Conservation (phyloP, 306 rosid genomes). For the Bauhinia variegata region DNA sequence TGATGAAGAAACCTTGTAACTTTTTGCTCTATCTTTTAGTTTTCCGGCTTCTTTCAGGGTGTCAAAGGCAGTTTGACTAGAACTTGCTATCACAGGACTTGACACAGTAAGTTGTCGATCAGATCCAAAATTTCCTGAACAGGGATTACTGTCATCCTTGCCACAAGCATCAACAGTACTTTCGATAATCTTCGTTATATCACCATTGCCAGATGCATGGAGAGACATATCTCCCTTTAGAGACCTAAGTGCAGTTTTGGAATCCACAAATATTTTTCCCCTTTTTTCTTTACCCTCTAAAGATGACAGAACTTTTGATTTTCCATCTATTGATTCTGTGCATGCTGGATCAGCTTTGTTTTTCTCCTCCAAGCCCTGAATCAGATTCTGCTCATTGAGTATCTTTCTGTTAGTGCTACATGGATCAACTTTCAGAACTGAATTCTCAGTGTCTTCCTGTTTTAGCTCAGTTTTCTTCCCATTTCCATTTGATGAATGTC, state of each 20-base stretch:
- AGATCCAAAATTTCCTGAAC: conserved; percentile 39
- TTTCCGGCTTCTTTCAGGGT: conserved; percentile 63
- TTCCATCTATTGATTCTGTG: conserved; percentile 44
- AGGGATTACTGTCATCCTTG: conserved; percentile 36
- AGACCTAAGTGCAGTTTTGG: conserved; percentile 39
- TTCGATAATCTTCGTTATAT: conserved; percentile 43
- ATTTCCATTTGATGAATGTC: conserved; percentile 46
- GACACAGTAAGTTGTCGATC: conserved; percentile 47
- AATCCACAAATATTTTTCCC: conserved; percentile 34
- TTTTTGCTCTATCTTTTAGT: conserved; percentile 67
- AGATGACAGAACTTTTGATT: conserved; percentile 45
- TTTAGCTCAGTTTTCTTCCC: conserved; percentile 44
- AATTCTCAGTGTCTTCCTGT: conserved; percentile 45
- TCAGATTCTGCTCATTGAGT: conserved; percentile 39
- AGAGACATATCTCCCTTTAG: conserved; percentile 44
- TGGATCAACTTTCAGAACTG: conserved; percentile 44
- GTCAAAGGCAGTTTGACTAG: conserved; percentile 49
- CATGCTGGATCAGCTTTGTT: conserved; percentile 31
- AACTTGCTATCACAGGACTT: conserved; percentile 49
- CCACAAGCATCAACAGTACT: conserved; percentile 38
- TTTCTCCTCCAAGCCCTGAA: conserved; percentile 48
- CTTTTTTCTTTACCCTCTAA: conserved; percentile 40
- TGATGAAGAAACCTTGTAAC: conserved; percentile 62
- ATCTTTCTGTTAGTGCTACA: conserved; percentile 39
- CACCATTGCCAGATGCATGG: conserved; percentile 41